Base-by-base conservation (phyloP, 2,329 filamentous ascomycete species). In the Venturia pyrina region DNA sequence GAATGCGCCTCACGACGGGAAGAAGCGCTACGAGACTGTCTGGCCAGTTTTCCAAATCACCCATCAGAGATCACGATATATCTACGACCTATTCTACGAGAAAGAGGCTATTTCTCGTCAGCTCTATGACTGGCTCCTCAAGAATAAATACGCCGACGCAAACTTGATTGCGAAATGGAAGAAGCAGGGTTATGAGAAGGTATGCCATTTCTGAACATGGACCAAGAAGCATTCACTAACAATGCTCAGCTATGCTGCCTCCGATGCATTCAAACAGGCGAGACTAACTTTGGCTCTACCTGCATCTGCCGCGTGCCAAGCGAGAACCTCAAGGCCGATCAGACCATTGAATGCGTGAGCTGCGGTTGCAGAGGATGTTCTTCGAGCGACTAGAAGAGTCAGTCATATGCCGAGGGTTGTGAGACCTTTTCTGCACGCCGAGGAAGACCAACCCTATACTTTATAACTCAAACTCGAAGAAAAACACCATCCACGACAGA, bases 101-200 rank as follows among this genome's bases (percentile, higher is more conserved):
- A 96, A 97, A 79, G 91, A 97, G 78, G 93, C 93, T 63, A 98
- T 99, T 75, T 90, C 86, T 77, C 93, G 90, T 79, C 82, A 88
- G 77, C 82, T 99, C 24, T 99, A 99, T 78, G 95, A 98, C 71
- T 99, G 91, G 88, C 80, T 98, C 69, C 81, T 99, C 67, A 99
- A 99, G 84, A 97, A 99, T 75, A 88, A 88, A 62, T 98, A 99
- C 75, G 95, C 93, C 5, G 95, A 99, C 78, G 87, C 90, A 59
- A 95, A 93, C 81, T 80, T 99, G 74, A 98, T 99, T 74, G 95
- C 95, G 17, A 99, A 99, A 80, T 99, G 95, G 95, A 99, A 99
- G 86, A 99, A 99, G 81, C 90, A 96, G 73, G 95, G 95, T 19
- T 99, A 99, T 73, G 95, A 99, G 78, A 97, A 98, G 87, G 90